Percentiles rank a stretch among this genome's conserved stretches.
These are phyloP conservation scores for Plectosphaerella plurivora DNA, from an alignment of 2,329 filamentous ascomycete genomes.

Conservation along the genomic window DNA sequence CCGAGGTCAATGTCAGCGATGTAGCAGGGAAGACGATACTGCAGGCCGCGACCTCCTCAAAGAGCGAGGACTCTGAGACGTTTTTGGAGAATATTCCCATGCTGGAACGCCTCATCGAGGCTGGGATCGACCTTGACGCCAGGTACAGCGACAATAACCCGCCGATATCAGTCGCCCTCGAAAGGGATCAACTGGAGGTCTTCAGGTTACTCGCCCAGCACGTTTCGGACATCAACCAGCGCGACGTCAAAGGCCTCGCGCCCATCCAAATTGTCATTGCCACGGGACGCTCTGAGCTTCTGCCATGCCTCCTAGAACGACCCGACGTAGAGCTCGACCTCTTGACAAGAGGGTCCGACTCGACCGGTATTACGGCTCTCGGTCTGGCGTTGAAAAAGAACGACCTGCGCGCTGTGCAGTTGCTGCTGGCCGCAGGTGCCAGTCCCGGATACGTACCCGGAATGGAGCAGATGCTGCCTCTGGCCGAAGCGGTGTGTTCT, in stretches of 20 bases:
- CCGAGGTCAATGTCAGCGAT: conserved; percentile 9
- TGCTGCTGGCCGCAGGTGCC: conserved; percentile 16
- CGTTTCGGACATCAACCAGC: conserved; percentile 4
- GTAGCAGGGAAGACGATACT: conserved; percentile 5
- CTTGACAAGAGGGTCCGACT: not conserved
- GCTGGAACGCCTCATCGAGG: not conserved
- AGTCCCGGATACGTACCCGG: conserved; percentile 8
- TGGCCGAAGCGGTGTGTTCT: conserved; percentile 2
- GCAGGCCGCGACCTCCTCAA: conserved; percentile 2
- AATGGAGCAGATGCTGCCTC: not conserved
- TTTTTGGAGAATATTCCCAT: not conserved
- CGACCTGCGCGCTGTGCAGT: conserved; percentile 8
- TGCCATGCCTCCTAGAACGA: conserved; percentile 4
- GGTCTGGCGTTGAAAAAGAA: conserved; percentile 12
- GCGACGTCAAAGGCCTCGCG: conserved; percentile 11
- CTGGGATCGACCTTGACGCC: conserved; percentile 1
- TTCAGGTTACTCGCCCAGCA: conserved; percentile 6
- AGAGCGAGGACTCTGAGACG: not conserved
- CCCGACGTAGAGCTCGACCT: conserved; percentile 6
- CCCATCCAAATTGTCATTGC: conserved; percentile 11
- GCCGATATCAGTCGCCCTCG: conserved; percentile 10
- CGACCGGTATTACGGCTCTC: conserved; percentile 9
- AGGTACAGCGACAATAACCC: not conserved
- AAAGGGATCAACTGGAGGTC: conserved; percentile 7
- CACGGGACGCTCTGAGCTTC: conserved; percentile 9